Percentiles rank a stretch among this genome's conserved stretches.
Conservation (phyloP, 2,329 filamentous ascomycete species). For the Thelonectria blattea region DNA sequence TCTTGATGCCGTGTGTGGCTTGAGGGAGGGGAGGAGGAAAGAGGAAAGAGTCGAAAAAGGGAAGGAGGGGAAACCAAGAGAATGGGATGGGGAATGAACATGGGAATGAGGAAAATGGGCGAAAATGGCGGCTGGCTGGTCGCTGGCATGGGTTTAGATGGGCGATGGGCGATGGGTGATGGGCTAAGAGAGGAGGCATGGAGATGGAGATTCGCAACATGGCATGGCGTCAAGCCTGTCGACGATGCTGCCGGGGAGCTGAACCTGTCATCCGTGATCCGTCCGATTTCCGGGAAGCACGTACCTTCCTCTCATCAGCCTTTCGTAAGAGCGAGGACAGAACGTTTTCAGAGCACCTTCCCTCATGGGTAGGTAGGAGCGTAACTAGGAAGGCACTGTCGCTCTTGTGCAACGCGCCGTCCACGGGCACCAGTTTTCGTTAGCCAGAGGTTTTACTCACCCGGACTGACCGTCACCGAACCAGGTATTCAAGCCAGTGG, state of each 20-base stretch:
- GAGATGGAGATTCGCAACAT: not conserved
- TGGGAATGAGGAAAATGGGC: slow-evolving; percentile 7
- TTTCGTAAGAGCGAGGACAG: not conserved
- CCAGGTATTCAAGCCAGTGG: too few species aligned
- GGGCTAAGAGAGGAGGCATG: not conserved
- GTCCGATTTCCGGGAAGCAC: not conserved
- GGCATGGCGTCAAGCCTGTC: slow-evolving; percentile 6
- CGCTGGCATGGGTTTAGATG: slow-evolving; percentile 7
- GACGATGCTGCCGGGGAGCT: not conserved
- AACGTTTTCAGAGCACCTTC: not conserved
- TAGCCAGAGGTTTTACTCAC: too few species aligned
- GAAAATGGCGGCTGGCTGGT: not conserved
- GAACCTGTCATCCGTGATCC: slow-evolving; percentile 9
- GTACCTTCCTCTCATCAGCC: too few species aligned
- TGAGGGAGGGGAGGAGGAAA: not conserved
- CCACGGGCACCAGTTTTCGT: too few species aligned
- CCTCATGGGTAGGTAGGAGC: not conserved
- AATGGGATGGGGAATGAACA: not conserved
- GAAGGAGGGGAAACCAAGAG: not conserved
- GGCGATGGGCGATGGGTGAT: too few species aligned
- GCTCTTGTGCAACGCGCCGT: too few species aligned
- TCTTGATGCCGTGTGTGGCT: not conserved
- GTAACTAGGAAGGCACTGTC: not conserved
- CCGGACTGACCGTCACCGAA: too few species aligned
- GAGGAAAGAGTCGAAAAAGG: not conserved